Conservation (phyloP, 2,329 filamentous ascomycete species). For the Cladosporium austrohemisphaericum region DNA sequence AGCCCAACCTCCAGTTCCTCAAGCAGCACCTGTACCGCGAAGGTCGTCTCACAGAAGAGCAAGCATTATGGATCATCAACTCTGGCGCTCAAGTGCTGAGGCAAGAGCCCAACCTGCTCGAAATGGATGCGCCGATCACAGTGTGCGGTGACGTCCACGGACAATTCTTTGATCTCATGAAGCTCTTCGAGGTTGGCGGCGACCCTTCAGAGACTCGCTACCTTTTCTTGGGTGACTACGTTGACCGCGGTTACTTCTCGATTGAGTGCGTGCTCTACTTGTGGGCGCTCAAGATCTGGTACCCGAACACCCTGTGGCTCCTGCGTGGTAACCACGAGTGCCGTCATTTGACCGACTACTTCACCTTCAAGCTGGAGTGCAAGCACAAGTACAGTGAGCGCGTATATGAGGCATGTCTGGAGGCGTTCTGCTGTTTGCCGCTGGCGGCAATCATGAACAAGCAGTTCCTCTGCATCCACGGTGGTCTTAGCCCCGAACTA, state of each 20-base stretch:
- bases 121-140: constrained; percentile 99
- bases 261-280: constrained; percentile 98
- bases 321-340: constrained; percentile 98
- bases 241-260: constrained; percentile 97
- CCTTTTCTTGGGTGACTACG: constrained; percentile 95
- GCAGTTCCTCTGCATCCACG: constrained; percentile 98
- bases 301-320: constrained; percentile 94
- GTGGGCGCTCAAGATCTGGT: constrained; percentile 98
- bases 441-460: constrained; percentile 99
- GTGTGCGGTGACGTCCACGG: constrained; percentile 98
- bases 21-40: constrained; percentile 99
- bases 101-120: constrained; percentile 88
- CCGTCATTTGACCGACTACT: constrained; percentile 97
- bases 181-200: constrained; percentile 96
- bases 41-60: constrained; percentile 92
- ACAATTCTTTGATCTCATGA: constrained; percentile 99
- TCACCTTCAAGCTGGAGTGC: constrained; percentile 99
- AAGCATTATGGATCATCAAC: constrained; percentile 91
- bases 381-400: constrained; percentile 98
- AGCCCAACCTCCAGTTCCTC: constrained; percentile 88
- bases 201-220: constrained; percentile 96
- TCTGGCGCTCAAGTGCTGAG: constrained; percentile 83
- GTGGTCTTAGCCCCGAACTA: constrained; percentile 89
- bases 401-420: constrained; percentile 96
- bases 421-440: constrained; percentile 91